phyloP scores from a whole-genome alignment of 805 yeast genomes.

The Metschnikowia drakensbergensis region DNA sequence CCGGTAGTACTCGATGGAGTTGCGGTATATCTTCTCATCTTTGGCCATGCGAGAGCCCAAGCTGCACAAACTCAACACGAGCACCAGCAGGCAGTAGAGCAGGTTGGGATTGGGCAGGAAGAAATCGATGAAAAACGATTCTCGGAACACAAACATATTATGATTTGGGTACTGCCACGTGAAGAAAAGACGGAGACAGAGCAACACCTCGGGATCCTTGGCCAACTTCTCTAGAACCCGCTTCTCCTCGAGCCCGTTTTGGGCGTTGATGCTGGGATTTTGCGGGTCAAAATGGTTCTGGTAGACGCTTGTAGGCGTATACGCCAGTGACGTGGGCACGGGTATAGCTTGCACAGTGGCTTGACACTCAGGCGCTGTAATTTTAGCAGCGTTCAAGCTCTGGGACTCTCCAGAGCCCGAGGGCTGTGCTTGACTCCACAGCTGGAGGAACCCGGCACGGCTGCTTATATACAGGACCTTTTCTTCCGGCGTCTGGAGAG shows the following conservation, averaged over 20 bases:
- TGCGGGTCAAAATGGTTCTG: conserved; percentile 30
- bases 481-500: conserved; percentile 18
- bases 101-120: conserved; percentile 51
- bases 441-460: conserved; percentile 15
- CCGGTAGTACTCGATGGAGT: conserved; percentile 44
- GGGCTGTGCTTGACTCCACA: conserved; percentile 25
- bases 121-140: conserved; percentile 57
- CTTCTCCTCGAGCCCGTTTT: conserved; percentile 10
- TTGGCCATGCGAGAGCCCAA: conserved; percentile 52
- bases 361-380: not conserved
- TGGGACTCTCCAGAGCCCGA: conserved; percentile 18
- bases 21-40: conserved; percentile 36
- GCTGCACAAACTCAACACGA: conserved; percentile 56
- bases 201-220: conserved; percentile 22
- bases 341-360: not conserved
- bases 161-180: conserved; percentile 66
- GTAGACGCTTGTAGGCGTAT: conserved; percentile 46
- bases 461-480: conserved; percentile 20
- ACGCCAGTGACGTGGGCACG: conserved; percentile 13
- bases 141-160: conserved; percentile 59
- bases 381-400: not conserved
- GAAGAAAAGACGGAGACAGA: conserved; percentile 45
- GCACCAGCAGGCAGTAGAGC: conserved; percentile 52
- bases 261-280: conserved; percentile 29
- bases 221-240: conserved; percentile 13